Evolutionary conservation across 2,329 filamentous ascomycete genomes (phyloP).

Genomic region (Monilinia polystroma): DNA sequence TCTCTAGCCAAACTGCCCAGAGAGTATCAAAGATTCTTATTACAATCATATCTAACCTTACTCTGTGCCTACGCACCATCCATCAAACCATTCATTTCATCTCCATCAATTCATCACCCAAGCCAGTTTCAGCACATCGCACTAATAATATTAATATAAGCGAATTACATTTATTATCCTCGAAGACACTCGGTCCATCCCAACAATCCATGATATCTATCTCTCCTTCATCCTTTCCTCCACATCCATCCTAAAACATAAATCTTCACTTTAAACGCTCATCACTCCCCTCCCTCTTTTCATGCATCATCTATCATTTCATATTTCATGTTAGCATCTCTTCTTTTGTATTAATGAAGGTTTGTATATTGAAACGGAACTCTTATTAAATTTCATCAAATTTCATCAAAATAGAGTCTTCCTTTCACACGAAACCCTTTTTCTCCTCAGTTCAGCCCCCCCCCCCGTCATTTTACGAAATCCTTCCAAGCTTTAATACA

Average conservation of each 20-base stretch:
- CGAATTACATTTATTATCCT: background rate
- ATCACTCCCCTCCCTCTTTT: conserved; percentile 2
- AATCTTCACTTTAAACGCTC: background rate
- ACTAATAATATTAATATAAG: conserved; percentile 2
- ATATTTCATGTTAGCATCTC: conserved; percentile 8
- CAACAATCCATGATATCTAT: conserved; percentile 2
- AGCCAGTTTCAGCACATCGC: conserved; percentile 14
- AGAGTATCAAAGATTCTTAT: background rate
- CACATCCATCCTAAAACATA: background rate
- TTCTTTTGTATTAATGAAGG: conserved; percentile 25
- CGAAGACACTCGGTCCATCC: conserved; percentile 15
- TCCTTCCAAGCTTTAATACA: conserved; percentile 18
- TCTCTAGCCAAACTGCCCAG: too few relatives aligned
- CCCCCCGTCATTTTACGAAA: background rate
- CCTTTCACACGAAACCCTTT: conserved; percentile 14
- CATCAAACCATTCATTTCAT: background rate
- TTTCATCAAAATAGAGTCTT: conserved; percentile 3
- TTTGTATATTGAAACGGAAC: conserved; percentile 21
- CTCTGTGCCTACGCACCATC: background rate
- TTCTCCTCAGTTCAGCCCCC: conserved; percentile 1
- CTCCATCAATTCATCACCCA: background rate
- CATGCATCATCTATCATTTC: conserved; percentile 8
- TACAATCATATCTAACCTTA: too few relatives aligned
- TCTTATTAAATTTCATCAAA: background rate
- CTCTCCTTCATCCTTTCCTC: too few relatives aligned